phyloP scores from a whole-genome alignment of 345 rosid species.

The Eucalyptus lansdowneana region DNA sequence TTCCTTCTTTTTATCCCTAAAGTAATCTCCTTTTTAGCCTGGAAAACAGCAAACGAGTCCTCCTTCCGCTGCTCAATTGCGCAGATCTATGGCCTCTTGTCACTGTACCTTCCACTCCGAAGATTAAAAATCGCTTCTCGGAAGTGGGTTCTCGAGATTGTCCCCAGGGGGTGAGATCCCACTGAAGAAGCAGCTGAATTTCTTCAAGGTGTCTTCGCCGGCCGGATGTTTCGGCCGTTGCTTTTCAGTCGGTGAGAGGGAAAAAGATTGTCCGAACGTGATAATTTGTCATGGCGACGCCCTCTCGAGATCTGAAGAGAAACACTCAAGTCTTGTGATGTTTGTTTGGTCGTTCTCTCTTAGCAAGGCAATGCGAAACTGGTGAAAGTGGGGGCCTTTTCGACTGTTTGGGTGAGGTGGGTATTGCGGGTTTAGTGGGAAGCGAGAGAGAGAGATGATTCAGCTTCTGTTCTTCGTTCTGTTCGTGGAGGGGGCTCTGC shows the following conservation, averaged over 20 bases:
- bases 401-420: neutral
- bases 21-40: neutral
- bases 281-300: neutral
- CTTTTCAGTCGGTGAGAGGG: neutral
- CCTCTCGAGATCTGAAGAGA: neutral
- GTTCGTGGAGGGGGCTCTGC: constrained; percentile 61
- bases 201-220: neutral
- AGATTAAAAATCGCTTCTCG: neutral
- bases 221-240: neutral
- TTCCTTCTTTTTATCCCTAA: neutral
- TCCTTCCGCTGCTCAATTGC: neutral
- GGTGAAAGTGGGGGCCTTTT: neutral
- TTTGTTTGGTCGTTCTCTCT: neutral
- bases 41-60: neutral
- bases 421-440: neutral
- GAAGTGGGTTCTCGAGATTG: neutral
- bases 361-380: neutral
- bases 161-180: neutral
- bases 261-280: neutral
- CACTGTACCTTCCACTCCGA: neutral
- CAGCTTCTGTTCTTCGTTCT: constrained; percentile 77
- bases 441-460: constrained; percentile 39
- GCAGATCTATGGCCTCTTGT: neutral
- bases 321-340: neutral
- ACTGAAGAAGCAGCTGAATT: neutral